Conservation (phyloP, 2,329 filamentous ascomycete genomes). For the Furcasterigmium furcatum region DNA sequence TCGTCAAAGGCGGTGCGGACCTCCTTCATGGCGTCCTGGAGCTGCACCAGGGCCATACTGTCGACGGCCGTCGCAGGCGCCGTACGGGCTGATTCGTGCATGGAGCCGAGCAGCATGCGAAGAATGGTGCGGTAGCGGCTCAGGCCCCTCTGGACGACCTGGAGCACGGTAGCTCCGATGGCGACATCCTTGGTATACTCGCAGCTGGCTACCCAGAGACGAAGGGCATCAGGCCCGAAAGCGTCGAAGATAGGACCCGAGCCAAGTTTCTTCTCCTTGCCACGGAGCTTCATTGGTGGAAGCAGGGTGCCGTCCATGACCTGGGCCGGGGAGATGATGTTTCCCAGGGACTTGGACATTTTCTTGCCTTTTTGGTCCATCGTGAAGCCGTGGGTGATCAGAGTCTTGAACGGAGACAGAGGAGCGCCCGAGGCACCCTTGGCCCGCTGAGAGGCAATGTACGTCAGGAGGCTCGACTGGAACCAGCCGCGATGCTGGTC, state of each 20-base stretch:
- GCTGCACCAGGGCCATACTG: constrained; percentile 73
- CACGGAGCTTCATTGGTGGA: constrained; percentile 62
- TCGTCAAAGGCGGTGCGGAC: constrained; percentile 64
- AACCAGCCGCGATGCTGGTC: constrained; percentile 99
- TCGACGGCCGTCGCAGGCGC: constrained; percentile 59
- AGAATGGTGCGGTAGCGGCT: constrained; percentile 87
- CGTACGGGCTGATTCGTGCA: constrained; percentile 51
- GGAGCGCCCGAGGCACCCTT: constrained; percentile 20
- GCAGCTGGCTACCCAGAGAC: constrained; percentile 87
- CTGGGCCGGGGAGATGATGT: constrained; percentile 74
- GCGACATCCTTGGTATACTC: constrained; percentile 89
- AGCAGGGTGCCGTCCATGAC: constrained; percentile 83
- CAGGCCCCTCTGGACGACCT: constrained; percentile 70
- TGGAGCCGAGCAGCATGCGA: constrained; percentile 83
- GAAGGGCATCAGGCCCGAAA: constrained; percentile 81
- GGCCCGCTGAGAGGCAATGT: constrained; percentile 61
- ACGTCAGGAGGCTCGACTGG: constrained; percentile 89
- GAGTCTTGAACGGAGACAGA: constrained; percentile 71
- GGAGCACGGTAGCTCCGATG: constrained; percentile 74
- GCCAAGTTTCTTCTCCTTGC: constrained; percentile 40
- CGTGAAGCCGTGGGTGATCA: constrained; percentile 96
- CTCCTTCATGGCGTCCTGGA: constrained; percentile 61
- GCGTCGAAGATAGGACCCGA: constrained; percentile 53
- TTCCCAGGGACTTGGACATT: constrained; percentile 97
- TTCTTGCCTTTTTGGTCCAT: constrained; percentile 89